Evolutionary conservation across 2,329 filamentous ascomycete species (phyloP).

Genomic region (Cercospora beticola): DNA sequence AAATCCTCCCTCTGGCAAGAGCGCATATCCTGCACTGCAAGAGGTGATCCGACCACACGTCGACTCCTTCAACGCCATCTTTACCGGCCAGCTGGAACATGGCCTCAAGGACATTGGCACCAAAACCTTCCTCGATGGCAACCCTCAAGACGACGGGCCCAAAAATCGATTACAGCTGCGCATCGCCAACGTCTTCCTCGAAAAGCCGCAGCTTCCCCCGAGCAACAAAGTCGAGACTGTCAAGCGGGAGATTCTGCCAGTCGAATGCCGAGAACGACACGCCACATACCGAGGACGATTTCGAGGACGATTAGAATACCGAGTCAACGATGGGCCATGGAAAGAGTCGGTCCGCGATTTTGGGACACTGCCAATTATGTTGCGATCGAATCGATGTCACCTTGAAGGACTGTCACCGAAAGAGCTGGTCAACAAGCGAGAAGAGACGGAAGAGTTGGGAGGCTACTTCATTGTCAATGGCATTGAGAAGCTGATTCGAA

Average conservation of each 20-base stretch:
- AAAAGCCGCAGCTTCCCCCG: slow-evolving; percentile 75
- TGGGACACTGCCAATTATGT: slow-evolving; percentile 88
- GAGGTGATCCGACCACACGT: slow-evolving; percentile 88
- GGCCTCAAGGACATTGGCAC: slow-evolving; percentile 85
- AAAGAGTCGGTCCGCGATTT: slow-evolving; percentile 80
- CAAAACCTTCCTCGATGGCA: slow-evolving; percentile 80
- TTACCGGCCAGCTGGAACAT: slow-evolving; percentile 72
- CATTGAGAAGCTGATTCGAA: slow-evolving; percentile 92
- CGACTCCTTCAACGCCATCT: slow-evolving; percentile 91
- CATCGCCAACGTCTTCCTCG: slow-evolving; percentile 77
- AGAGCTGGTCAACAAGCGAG: slow-evolving; percentile 79
- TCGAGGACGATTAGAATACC: slow-evolving; percentile 78
- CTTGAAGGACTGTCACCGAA: slow-evolving; percentile 81
- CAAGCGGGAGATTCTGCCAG: slow-evolving; percentile 82
- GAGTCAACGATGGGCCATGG: slow-evolving; percentile 82
- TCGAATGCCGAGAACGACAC: slow-evolving; percentile 93
- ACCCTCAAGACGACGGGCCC: slow-evolving; percentile 52
- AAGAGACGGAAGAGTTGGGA: slow-evolving; percentile 93
- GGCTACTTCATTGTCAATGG: slow-evolving; percentile 98
- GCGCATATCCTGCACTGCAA: slow-evolving; percentile 83
- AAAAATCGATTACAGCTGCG: slow-evolving; percentile 73
- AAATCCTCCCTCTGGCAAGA: slow-evolving; percentile 81
- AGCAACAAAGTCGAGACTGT: slow-evolving; percentile 77
- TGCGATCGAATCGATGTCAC: slow-evolving; percentile 88
- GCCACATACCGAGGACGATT: slow-evolving; percentile 86